Evolutionary conservation across 2,329 filamentous ascomycete species (phyloP), one percentile per base, ranked within the genome.

Genomic region (Scopulariopsis brevicaulis): DNA sequence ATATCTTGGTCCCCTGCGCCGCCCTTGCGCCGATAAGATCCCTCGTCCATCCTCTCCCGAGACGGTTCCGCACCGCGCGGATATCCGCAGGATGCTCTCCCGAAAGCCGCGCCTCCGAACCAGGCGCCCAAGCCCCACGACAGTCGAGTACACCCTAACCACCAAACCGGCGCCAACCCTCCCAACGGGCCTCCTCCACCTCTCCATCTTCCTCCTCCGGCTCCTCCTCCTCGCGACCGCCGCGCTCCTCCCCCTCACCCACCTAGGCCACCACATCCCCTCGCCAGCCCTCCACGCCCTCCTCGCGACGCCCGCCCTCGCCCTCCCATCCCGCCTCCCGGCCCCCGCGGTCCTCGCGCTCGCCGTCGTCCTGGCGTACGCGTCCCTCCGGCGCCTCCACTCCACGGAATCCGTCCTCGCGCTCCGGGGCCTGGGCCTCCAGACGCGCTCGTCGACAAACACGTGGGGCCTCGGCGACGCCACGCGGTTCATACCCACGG

Each of bases 81-180:
- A 11, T 20, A 18, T 22, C n/a, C 15, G 24, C 60, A 68, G 63
- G 55, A 89, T 90, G 86, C 77, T 88, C 63, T 81, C 80, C 50
- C 81, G 78, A 22, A 65, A 75, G 1, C 81, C 83, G 11, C 79
- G 79, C 64, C 82, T 90, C 55, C 78, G 76, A 64, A 80, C 80
- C 60, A 79, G 83, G 63, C 81, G 84, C 24, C 88, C 89, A 55
- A 92, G 94, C 25, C 86, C 90, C 53, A 95, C 91, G 2, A 96
- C 94, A n/a, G 85, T 89, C 68, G 87, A 89, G 63, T 97, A 93
- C 78, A 95, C 88, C 34, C 89, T 96, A 58, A 94, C 92, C 40
- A 96, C 92, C 59, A 83, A 84, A 52, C 83, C 88, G 1, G 72
- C 74, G 0, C 68, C 73, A 4, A 79, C 79, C 0, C 60, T 80